A percentile compares a stretch with the other conserved stretches of the same genome.
These are phyloP conservation scores for Monotropa hypopitys DNA, from an alignment of 179 eudicot genomes.

Conservation along the genomic window DNA sequence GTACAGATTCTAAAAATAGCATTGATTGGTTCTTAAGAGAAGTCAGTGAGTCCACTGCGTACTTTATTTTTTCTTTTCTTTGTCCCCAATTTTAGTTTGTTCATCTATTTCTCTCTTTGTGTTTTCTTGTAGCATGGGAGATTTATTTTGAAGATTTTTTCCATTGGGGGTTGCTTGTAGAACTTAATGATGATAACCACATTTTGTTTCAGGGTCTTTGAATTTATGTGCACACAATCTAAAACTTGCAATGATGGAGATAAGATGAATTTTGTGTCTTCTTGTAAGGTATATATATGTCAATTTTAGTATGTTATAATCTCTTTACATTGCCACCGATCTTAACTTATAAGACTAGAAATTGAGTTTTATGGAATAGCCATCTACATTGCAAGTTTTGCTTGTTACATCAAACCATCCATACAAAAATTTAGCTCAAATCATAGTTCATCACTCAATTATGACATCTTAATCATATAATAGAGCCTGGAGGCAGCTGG, in stretches of 20 bases:
- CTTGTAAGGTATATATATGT: neutral
- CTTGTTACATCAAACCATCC: neutral
- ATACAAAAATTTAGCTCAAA: neutral
- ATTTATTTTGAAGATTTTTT: neutral
- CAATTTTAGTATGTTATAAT: neutral
- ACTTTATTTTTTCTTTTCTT: neutral
- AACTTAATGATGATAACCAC: neutral
- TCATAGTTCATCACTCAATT: neutral
- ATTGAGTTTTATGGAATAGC: neutral
- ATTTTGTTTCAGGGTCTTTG: neutral
- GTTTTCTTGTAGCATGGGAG: neutral
- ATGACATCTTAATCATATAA: neutral
- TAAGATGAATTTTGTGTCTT: conserved; percentile 1
- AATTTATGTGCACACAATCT: neutral
- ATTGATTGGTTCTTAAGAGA: neutral
- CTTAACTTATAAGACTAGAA: neutral
- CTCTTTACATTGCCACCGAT: neutral
- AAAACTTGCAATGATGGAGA: neutral
- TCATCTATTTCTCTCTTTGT: neutral
- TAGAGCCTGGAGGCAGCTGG: conserved; percentile 88
- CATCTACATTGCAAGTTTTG: neutral
- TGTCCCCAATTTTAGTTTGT: neutral
- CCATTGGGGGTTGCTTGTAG: neutral
- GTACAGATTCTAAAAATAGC: neutral
- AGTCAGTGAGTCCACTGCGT: neutral